Evolutionary conservation across 192 early-diverging fungal species (phyloP), one percentile per base, ranked within the genome.

Genomic region (Coemansia guatemalensis): DNA sequence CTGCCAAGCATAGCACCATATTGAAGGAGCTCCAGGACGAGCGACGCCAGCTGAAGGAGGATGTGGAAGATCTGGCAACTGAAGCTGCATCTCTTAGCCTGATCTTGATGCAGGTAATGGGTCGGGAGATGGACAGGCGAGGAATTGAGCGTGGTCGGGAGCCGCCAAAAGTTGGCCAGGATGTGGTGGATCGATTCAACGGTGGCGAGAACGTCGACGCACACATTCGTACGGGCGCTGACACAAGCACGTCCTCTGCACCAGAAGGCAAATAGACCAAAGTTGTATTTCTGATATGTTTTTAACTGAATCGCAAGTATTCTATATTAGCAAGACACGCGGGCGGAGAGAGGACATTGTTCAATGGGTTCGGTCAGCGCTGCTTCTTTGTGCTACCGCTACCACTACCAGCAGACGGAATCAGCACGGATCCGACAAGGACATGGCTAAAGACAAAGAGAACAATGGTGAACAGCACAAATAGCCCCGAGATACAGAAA

Each of bases 401-500:
- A 21, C 49, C 6, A 17, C 39, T 17, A 17, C 53, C 3, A 17
- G 58, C 49, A n/a, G 55, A 30, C 8, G 80, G 80, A 23, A 82
- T 74, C 21, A 82, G 69, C 47, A 77, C 80, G 25, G 51, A 69
- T 8, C 80, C 80, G 8, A 83, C 81, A 26, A 91, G 64, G 20
- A 79, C 72, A 49, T 93, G 88, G 58, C 88, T 89, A 6, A 93
- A 79, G 30, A 82, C 84, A 78, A 95, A 98, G 62, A 96, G 80
- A 27, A 94, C 71, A 32, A 95, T 94, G 41, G 91, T 91, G 67
- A 98, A 95, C 35, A 98, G 83, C 51, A 94, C 88, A 85, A 98
- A 95, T 56, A 92, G 76, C n/a, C 86, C 88, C 8, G 93, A 88
- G 67, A 98, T 98, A 60, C 92, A 89, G 76, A 96, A 98, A 69